Evolutionary conservation across 2,329 filamentous ascomycete genomes (phyloP), one percentile per base, ranked within the genome.

Genomic region (Neofusicoccum cordaticola): DNA sequence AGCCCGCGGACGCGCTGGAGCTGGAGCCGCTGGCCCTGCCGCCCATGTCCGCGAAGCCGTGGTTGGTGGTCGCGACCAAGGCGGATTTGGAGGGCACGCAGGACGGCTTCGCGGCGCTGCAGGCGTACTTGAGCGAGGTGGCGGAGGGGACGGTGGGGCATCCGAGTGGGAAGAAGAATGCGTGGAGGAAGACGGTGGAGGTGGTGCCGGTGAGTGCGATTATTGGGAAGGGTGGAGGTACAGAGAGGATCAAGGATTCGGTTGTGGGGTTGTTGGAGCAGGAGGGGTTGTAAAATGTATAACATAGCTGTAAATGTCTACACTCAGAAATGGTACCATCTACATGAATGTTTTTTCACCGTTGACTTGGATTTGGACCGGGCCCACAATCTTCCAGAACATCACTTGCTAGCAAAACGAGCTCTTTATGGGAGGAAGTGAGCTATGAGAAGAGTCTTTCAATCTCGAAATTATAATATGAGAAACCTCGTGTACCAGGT

Each of bases 31-130:
- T 85, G 39, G 76, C 77, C 42, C 79, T 85, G 11, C 83, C 91
- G n/a, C 87, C 90, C 45, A 96, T 98, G 69, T 90, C 91, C n/a
- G 86, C 86, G 39, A 99, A 99, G 80, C 93, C 95, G 0, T 99
- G 95, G 95, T 95, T 96, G 72, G 93, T 97, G 4, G 88, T 97
- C 48, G 94, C 92, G 1, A 97, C 93, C 19, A 98, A 98, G 78
- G 93, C 92, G 0, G 94, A 98, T 75, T 75, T 96, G 63, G 86
- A 88, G 3, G 85, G 85, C 2, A 96, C 95, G 1, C 86, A 93
- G 75, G 85, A 87, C 27, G 96, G 95, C 73, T 99, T 92, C 75
- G 78, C 77, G 41, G 78, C 80, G 60, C 80, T 99, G 69, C 87
- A 88, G 69, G 78, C 79, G 8, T 97, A 97, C 76, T 78, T 99